These are phyloP conservation scores for Ascochyta koolunga DNA, from an alignment of 2,329 filamentous ascomycete genomes.

Conservation along the genomic window DNA sequence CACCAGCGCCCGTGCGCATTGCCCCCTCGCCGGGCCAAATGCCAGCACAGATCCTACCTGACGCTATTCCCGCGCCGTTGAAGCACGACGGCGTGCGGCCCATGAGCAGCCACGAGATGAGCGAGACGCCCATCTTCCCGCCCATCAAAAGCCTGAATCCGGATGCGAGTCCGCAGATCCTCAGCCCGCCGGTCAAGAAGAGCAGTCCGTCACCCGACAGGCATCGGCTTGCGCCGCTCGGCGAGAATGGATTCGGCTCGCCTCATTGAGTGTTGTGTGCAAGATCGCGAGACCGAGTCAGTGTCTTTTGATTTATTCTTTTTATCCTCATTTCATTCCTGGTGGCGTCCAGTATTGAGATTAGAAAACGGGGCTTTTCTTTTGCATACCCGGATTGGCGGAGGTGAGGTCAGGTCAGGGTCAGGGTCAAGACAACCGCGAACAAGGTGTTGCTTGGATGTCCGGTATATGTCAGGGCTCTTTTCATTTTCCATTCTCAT, in stretches of 20 bases:
- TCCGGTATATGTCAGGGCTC: no score
- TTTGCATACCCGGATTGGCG: background rate
- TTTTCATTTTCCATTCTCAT: no score
- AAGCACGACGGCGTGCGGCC: constrained; percentile 52
- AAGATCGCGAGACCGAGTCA: background rate
- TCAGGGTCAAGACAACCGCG: no score
- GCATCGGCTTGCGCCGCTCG: constrained; percentile 10
- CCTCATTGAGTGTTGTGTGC: background rate
- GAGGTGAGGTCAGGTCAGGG: no score
- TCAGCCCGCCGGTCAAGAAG: constrained; percentile 67
- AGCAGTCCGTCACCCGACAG: constrained; percentile 33
- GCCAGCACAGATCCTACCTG: constrained; percentile 43
- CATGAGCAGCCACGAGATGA: constrained; percentile 40
- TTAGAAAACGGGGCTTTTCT: background rate
- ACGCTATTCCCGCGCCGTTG: constrained; percentile 52
- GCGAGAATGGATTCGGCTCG: constrained; percentile 3
- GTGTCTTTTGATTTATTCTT: background rate
- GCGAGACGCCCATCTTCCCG: constrained; percentile 59
- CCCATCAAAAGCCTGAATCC: constrained; percentile 65
- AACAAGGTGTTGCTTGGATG: no score
- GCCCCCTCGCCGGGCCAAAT: constrained; percentile 38
- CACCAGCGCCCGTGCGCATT: constrained; percentile 32
- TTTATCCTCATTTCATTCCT: background rate
- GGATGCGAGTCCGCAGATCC: constrained; percentile 61
- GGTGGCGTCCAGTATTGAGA: background rate